phyloP scores from a whole-genome alignment of 192 early-diverging fungal genomes.

The Rhizoclosmatium globosum region DNA sequence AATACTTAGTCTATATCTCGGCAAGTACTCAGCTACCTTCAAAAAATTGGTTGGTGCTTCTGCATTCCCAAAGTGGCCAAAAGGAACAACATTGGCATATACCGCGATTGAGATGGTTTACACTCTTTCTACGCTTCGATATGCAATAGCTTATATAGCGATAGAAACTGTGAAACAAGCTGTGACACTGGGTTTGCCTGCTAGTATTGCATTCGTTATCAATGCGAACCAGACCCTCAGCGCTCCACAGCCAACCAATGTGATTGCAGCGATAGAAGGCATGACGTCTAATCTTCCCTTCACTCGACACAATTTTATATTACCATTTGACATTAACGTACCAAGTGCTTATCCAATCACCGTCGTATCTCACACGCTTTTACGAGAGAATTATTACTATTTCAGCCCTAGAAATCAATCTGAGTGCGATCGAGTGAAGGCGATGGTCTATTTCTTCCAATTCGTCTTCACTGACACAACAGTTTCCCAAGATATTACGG shows the following conservation, averaged over 20 bases:
- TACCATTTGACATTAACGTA: background rate
- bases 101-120: background rate
- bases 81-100: too few species aligned
- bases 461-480: background rate
- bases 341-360: slow-evolving; percentile 18
- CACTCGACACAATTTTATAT: background rate
- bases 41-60: too few species aligned
- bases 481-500: background rate
- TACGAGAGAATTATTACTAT: slow-evolving; percentile 23
- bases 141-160: slow-evolving; percentile 9
- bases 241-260: background rate
- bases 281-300: background rate
- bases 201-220: background rate
- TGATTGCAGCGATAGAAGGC: background rate
- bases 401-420: background rate
- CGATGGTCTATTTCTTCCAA: background rate
- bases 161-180: background rate
- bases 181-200: background rate
- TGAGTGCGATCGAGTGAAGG: slow-evolving; percentile 16
- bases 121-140: too few species aligned
- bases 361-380: background rate
- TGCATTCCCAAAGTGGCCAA: background rate
- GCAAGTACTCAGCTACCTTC: background rate
- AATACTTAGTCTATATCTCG: background rate
- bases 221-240: background rate